Evolutionary conservation across 345 rosid genomes (phyloP).

Genomic region (Bruguiera gymnorhiza): DNA sequence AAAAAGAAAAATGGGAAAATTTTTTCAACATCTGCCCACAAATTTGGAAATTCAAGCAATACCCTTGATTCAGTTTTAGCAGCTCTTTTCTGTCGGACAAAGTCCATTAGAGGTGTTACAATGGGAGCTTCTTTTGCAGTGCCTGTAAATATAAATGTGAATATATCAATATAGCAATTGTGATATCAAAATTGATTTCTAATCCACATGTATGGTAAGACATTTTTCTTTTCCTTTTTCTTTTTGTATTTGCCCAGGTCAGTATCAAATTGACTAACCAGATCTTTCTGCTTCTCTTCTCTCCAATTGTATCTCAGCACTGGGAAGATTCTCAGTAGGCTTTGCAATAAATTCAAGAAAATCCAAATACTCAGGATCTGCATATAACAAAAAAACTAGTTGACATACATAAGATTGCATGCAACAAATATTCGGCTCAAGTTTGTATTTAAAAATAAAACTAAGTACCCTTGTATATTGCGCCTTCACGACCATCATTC

Average conservation of each 20-base stretch:
- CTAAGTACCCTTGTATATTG: conserved; percentile 48
- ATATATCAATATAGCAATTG: too few species aligned
- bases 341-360: conserved; percentile 63
- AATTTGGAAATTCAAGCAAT: too few species aligned
- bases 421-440: conserved; percentile 4
- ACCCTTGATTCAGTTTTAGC: too few species aligned
- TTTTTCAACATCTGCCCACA: background rate
- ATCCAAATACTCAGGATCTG: conserved; percentile 79
- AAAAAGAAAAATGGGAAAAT: background rate
- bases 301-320: conserved; percentile 73
- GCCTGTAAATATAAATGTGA: background rate
- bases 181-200: too few species aligned
- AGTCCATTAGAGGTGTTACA: too few species aligned
- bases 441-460: background rate
- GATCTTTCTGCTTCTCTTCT: conserved; percentile 66
- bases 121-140: too few species aligned
- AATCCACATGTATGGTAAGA: too few species aligned
- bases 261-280: conserved; percentile 33
- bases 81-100: too few species aligned
- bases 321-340: conserved; percentile 77
- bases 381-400: conserved; percentile 24
- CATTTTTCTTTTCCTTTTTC: background rate
- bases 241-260: too few species aligned
- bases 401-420: background rate
- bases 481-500: conserved; percentile 71